Base-by-base conservation (phyloP, 2,329 filamentous ascomycete species). In the Diaporthe vexans region DNA sequence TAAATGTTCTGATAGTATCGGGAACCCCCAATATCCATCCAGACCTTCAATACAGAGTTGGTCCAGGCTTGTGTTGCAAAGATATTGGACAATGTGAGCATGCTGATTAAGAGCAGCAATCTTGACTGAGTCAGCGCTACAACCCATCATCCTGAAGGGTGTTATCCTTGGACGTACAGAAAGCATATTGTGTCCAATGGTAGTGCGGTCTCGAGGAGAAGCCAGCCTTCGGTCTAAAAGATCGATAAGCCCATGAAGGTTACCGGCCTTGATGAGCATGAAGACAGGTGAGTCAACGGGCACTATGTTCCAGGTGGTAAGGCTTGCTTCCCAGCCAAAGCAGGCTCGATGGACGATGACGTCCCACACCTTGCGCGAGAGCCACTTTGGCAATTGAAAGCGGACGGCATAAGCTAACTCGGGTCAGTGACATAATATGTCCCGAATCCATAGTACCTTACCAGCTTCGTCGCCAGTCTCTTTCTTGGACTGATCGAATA, bases 341-440 rank as follows among this genome's bases (percentile, higher is more conserved):
- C 69, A 71, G 10, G 56, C 69, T 8, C 29, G 52, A 19, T 10
- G 19, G 35, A 61, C 4, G 10, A 8, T 26, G 43, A 71, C 57
- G 17, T 71, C 43, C 69, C 56, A 71, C 1, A 59, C 40, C 37
- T 29, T 58, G 21, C 15, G 54, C 13, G 29, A 71, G 13, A 71
- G 54, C 69, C 69, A 71, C 4, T 26, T 61, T 4, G 69, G 69
- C n/a, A 58, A 26, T 33, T 71, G 69, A 9, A 71, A 37, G 29
- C 56, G 69, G 17, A 17, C 21, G 2, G 48, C 24, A 8, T 58
- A 71, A 21, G 24, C 69, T 61, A 8, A 8, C 40, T 24, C n/a
- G 21, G 1, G 17, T 71, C 21, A 71, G 69, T 40, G 15, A n/a
- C 15, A 24, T 51, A 10, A 40, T 21, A 19, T 17, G 13, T 21